Percentiles rank a stretch among this genome's conserved stretches.
Evolutionary conservation across 306 rosid species (phyloP).

Genomic region (Vigna unguiculata): DNA sequence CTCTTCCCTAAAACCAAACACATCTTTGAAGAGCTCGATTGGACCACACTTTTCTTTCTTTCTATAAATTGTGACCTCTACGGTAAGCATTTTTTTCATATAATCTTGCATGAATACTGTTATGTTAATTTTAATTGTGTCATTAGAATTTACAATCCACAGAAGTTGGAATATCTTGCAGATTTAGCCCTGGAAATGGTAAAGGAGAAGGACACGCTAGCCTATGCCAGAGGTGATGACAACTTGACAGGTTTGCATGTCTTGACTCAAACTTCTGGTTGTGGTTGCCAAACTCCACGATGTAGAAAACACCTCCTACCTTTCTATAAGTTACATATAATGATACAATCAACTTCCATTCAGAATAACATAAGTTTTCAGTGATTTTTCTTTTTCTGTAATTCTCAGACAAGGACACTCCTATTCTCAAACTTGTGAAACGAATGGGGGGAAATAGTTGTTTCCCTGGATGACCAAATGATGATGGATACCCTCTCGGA

Average conservation of each 20-base stretch:
- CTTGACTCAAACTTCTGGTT: constrained; percentile 44
- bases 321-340: not conserved
- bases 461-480: not conserved
- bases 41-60: constrained; percentile 32
- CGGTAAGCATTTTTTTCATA: constrained; percentile 42
- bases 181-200: constrained; percentile 50
- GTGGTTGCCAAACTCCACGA: not conserved
- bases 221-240: not conserved
- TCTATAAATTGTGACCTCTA: constrained; percentile 41
- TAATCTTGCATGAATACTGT: not conserved
- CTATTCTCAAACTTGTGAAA: constrained; percentile 22
- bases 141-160: not conserved
- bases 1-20: constrained; percentile 2
- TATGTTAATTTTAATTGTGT: not conserved
- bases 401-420: constrained; percentile 32
- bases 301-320: constrained; percentile 30
- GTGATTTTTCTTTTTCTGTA: not conserved
- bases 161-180: constrained; percentile 15
- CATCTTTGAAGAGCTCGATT: constrained; percentile 31
- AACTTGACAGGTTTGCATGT: constrained; percentile 47
- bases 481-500: constrained; percentile 16
- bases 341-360: no score
- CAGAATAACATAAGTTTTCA: not conserved
- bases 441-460: constrained; percentile 40
- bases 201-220: constrained; percentile 6